Percentiles rank a stretch among this genome's conserved stretches.
phyloP scores from a whole-genome alignment of 2,329 filamentous ascomycete species.

The Phialocephala subalpina region DNA sequence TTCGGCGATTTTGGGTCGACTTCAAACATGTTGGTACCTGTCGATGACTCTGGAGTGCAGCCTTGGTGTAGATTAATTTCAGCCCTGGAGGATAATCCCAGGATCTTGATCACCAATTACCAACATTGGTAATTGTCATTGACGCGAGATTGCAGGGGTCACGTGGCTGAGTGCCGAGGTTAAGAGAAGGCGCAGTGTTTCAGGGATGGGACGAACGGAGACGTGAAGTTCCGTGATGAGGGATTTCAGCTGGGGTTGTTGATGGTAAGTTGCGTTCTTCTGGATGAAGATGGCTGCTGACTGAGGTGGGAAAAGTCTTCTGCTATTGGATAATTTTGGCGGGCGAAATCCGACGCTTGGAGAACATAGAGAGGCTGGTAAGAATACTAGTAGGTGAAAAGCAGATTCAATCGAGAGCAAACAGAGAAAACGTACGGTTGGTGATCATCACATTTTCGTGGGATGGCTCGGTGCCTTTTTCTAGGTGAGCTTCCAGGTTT shows the following conservation, averaged over 20 bases:
- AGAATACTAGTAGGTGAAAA: background rate
- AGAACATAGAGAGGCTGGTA: background rate
- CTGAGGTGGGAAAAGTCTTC: background rate
- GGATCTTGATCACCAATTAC: background rate
- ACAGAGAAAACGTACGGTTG: too few species aligned
- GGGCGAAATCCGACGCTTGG: background rate
- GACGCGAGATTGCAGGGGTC: background rate
- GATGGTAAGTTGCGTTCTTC: background rate
- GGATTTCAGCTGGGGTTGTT: background rate
- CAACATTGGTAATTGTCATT: background rate
- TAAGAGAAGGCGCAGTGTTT: background rate
- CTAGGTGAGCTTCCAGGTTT: background rate
- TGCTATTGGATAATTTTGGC: background rate
- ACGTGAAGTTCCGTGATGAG: background rate
- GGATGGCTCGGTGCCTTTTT: background rate
- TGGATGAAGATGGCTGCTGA: background rate
- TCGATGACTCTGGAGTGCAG: constrained; percentile 1
- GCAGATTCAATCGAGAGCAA: background rate
- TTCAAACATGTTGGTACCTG: constrained; percentile 1
- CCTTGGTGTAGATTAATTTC: background rate
- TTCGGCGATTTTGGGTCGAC: constrained; percentile 5
- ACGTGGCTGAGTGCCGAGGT: constrained; percentile 1
- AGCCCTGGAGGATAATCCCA: background rate
- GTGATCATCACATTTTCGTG: too few species aligned
- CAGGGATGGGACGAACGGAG: constrained; percentile 2